A percentile compares a stretch with the other conserved stretches of the same genome.
phyloP scores from a whole-genome alignment of 2,329 filamentous ascomycete genomes.

The Clathrospora elynae region DNA sequence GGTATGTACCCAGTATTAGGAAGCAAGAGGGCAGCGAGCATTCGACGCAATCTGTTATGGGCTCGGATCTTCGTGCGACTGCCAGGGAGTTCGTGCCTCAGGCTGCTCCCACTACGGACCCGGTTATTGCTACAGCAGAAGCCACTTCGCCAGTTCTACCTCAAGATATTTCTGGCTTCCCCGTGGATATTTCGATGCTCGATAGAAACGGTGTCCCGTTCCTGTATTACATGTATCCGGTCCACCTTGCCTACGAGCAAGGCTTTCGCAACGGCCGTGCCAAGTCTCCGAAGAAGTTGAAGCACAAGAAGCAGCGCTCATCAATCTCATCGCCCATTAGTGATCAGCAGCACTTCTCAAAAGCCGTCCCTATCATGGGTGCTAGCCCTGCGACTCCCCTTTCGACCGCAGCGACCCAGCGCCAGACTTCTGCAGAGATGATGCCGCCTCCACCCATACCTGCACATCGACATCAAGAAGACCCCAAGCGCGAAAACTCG shows the following conservation, averaged over 20 bases:
- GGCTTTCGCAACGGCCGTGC: conserved; percentile 17
- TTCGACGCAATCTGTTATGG: conserved; percentile 22
- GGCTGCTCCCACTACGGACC: not conserved
- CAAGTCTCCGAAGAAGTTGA: conserved; percentile 29
- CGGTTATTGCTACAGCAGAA: not conserved
- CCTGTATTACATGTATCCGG: conserved; percentile 39
- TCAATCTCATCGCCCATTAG: not conserved
- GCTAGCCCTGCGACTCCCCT: not conserved
- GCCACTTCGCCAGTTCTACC: not conserved
- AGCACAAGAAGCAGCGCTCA: conserved; percentile 16
- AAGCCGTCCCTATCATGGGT: not conserved
- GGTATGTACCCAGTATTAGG: conserved; percentile 8
- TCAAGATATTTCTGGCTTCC: conserved; percentile 6
- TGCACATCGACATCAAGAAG: not conserved
- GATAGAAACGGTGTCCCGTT: conserved; percentile 36
- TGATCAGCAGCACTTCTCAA: not conserved
- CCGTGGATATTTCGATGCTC: conserved; percentile 24
- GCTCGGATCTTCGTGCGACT: conserved; percentile 39
- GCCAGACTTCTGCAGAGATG: conserved; percentile 3
- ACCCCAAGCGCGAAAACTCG: no score
- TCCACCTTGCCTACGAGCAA: conserved; percentile 26
- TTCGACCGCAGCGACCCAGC: conserved; percentile 7
- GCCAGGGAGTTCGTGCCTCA: conserved; percentile 40
- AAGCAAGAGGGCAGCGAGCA: conserved; percentile 14
- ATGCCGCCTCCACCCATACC: conserved; percentile 3